Base-by-base conservation (phyloP, 768 basidiomycete genomes). In the Termitomyces sp. region DNA sequence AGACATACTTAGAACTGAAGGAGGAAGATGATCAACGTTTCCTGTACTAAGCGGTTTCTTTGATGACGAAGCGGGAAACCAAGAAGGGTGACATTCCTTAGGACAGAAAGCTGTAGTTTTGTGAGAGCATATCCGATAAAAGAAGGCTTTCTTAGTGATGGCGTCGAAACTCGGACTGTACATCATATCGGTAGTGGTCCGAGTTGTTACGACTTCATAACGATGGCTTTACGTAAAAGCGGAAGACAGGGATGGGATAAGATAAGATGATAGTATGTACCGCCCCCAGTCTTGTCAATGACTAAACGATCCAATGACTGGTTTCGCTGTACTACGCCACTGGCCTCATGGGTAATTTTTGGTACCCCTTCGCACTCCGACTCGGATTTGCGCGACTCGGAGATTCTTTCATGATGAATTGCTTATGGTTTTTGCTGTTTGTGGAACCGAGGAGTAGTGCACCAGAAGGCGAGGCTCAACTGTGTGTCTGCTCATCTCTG, bases 1-100 rank as follows among this genome's bases (percentile, higher is more conserved):
- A 80, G 77, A 59, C 78, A 79, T 6, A n/a, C n/a, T n/a, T n/a
- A 74, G 75, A 27, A 83, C 67, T 52, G 74, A 80, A 0, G 73
- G 80, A 31, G 79, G 79, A 9, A 84, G 68, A 27, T 73, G 61
- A 5, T 77, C 80, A 14, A 74, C 71, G 6, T 53, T 67, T 12
- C 83, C 81, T 26, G 64, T 67, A 82, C 67, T 1, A 78, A 68
- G 24, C 58, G 58, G 74, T 66, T 31, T 67, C 74, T 8, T 65
- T 62, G 9, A 81, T 55, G 36, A 69, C 71, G 47, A 72, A 65
- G 67, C 27, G 82, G 83, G 65, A 78, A 84, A 13, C 69, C 68
- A 10, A 74, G 69, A 20, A 62, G 57, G 18, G 68, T 65, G 37
- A 76, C 64, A 61, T 81, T 72, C 16, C 72, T 55, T 58, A 81